A percentile compares a stretch with the other conserved stretches of the same genome.
Evolutionary conservation across 495 filamentous ascomycete genomes (phyloP).

Genomic region (Thermochaetoides thermophila): DNA sequence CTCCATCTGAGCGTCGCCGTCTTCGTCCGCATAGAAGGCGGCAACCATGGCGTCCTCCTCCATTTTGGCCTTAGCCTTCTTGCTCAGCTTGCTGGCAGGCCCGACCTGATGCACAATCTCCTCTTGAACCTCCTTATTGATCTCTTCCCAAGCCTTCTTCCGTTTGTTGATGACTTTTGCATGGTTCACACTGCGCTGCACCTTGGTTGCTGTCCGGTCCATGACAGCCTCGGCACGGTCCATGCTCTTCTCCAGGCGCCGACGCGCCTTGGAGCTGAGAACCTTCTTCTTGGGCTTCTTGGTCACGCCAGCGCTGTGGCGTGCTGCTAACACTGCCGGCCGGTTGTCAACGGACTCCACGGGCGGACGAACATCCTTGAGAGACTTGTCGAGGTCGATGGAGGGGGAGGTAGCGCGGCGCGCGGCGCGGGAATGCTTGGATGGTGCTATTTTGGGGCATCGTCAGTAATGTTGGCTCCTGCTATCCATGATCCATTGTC

Average conservation of each 20-base stretch:
- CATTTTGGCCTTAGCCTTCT: constrained; percentile 8
- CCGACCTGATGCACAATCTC: neutral
- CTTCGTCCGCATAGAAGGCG: constrained; percentile 13
- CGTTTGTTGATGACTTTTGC: constrained; percentile 44
- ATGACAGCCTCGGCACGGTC: constrained; percentile 57
- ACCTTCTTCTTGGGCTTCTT: constrained; percentile 52
- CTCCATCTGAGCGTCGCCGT: constrained; percentile 14
- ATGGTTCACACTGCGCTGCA: constrained; percentile 47
- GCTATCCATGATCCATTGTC: too few relatives aligned
- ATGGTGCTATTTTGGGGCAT: constrained; percentile 19
- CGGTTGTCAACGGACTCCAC: constrained; percentile 33
- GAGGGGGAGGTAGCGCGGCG: constrained; percentile 56
- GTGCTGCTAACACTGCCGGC: constrained; percentile 46
- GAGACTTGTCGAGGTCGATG: constrained; percentile 61
- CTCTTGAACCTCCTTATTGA: constrained; percentile 31
- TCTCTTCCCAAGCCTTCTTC: constrained; percentile 42
- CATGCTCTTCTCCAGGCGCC: constrained; percentile 54
- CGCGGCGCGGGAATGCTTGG: constrained; percentile 55
- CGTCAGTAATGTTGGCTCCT: too few relatives aligned
- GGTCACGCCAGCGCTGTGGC: constrained; percentile 45
- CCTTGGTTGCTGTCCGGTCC: constrained; percentile 56
- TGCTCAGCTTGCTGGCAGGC: constrained; percentile 8
- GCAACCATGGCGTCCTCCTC: constrained; percentile 13
- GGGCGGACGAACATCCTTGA: constrained; percentile 45
- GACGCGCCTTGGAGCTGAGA: constrained; percentile 47